A percentile compares a stretch with the other conserved stretches of the same genome.
phyloP scores from a whole-genome alignment of 768 basidiomycete genomes.

The Kwoniella bestiolae region DNA sequence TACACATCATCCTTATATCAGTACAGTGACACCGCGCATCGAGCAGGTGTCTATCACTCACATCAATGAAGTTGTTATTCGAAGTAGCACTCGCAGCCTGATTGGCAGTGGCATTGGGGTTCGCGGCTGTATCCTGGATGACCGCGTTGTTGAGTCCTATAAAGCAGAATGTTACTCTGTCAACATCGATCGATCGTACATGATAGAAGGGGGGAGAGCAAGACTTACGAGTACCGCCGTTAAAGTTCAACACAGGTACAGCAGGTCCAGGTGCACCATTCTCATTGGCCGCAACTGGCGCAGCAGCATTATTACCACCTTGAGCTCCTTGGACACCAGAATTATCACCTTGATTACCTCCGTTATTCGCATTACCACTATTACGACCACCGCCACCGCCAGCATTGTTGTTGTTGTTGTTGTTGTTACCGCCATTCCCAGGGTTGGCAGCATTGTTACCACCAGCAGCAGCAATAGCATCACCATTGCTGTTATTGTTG shows the following conservation, averaged over 20 bases:
- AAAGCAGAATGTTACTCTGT: neutral
- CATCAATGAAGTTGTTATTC: conserved; percentile 64
- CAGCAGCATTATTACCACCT: conserved; percentile 1
- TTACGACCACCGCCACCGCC: conserved; percentile 7
- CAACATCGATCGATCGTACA: too few relatives aligned
- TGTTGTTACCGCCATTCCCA: neutral
- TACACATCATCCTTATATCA: too few relatives aligned
- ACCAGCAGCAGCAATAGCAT: neutral
- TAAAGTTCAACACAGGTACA: conserved; percentile 34
- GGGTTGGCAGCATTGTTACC: neutral
- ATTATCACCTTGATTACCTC: conserved; percentile 18
- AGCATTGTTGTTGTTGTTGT: conserved; percentile 1
- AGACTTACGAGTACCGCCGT: conserved; percentile 37
- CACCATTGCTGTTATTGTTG: conserved; percentile 5
- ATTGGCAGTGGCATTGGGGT: conserved; percentile 50
- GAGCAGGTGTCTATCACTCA: too few relatives aligned
- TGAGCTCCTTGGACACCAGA: neutral
- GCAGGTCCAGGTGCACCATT: conserved; percentile 33
- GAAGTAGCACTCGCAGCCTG: conserved; percentile 65
- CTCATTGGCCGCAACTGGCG: conserved; percentile 22
- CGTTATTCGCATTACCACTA: conserved; percentile 7
- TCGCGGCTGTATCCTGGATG: conserved; percentile 29
- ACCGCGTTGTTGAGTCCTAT: conserved; percentile 27
- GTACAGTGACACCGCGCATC: too few relatives aligned
- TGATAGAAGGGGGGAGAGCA: neutral